Base-by-base conservation (phyloP, 2,329 filamentous ascomycete genomes). In the Aspergillus ochraceus region DNA sequence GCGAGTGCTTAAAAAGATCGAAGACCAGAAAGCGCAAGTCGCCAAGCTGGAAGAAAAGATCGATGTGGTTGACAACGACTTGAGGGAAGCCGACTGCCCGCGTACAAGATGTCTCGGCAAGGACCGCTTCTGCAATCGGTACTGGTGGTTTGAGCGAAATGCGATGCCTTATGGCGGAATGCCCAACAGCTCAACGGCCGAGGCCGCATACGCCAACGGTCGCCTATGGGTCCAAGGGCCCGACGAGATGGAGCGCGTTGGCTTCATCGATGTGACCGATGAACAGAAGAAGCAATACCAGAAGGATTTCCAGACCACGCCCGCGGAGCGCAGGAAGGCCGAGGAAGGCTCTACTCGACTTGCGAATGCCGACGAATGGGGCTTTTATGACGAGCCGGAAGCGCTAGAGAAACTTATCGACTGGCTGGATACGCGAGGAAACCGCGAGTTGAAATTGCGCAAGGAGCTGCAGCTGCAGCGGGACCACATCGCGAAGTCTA, bases 131-230 rank as follows among this genome's bases (percentile, higher is more conserved):
- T 97, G 94, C 88, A 98, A 99, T 76, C 87, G 94, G 56, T 99
- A 98, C 77, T 98, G 96, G 81, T 99, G 95, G 94, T 97, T 98
- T 74, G 95, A 99, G 77, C 89, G 94, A 63, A 99, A 98, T 71
- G 95, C 93, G 24, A 98, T 98, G 93, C 95, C 95, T 0, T 97
- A 94, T 70, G 92, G 85, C 32, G 95, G 95, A 4, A 83, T 97
- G 57, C 93, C 93, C 0, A 86, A 85, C 64, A 96, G 92, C 75
- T 97, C 93, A 17, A 98, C 94, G 1, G 90, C 92, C 1, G 83
- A 88, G 50, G 92, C 94, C 22, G 88, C 86, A 9, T 99, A 98
- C 72, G 93, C 94, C 46, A 99, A 98, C 73, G 95, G 92, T 9
- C 91, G 94, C 60, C 84, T 99, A 58, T 99, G 95, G 95, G 88